Evolutionary conservation across 352 stramenopile genomes (phyloP).

Genomic region (Globisporangium acanthophoron): DNA sequence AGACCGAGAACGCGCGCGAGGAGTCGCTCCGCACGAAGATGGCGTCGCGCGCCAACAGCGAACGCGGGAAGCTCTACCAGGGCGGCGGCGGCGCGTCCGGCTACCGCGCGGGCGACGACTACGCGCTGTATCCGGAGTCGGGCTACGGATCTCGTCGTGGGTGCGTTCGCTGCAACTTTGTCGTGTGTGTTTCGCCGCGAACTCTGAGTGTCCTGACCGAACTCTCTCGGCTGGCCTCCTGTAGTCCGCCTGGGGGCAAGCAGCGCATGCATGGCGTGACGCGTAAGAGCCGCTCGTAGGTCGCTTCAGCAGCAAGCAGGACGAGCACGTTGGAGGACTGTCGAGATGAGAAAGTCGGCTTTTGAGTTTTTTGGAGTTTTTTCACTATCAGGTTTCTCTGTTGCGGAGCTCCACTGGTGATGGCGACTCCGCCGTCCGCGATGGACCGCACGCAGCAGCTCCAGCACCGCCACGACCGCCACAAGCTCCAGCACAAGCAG

Average conservation of each 20-base stretch:
- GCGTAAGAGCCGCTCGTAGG: conserved; percentile 48
- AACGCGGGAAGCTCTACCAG: conserved; percentile 35
- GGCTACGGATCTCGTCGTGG: conserved; percentile 33
- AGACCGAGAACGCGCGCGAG: conserved; percentile 43
- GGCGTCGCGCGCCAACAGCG: conserved; percentile 32
- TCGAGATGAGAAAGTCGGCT: too few relatives aligned
- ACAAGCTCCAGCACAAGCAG: conserved; percentile 2
- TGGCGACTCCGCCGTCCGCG: neutral
- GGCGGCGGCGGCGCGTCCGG: conserved; percentile 12
- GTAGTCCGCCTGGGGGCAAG: conserved; percentile 18
- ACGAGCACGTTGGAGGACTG: too few relatives aligned
- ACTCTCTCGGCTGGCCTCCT: neutral
- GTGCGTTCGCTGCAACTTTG: conserved; percentile 18
- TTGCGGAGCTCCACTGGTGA: neutral
- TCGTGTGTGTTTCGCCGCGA: neutral
- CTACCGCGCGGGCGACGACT: conserved; percentile 42
- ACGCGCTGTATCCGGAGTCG: conserved; percentile 33
- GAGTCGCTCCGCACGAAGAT: conserved; percentile 55
- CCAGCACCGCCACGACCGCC: neutral
- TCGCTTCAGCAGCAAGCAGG: neutral
- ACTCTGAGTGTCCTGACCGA: too few relatives aligned
- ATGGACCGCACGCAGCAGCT: neutral
- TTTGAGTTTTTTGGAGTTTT: neutral
- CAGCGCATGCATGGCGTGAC: conserved; percentile 41
- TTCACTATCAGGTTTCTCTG: neutral